A percentile compares a stretch with the other conserved stretches of the same genome.
Evolutionary conservation across 768 basidiomycete species (phyloP).

Genomic region (Brasilioporus rufonigricans): DNA sequence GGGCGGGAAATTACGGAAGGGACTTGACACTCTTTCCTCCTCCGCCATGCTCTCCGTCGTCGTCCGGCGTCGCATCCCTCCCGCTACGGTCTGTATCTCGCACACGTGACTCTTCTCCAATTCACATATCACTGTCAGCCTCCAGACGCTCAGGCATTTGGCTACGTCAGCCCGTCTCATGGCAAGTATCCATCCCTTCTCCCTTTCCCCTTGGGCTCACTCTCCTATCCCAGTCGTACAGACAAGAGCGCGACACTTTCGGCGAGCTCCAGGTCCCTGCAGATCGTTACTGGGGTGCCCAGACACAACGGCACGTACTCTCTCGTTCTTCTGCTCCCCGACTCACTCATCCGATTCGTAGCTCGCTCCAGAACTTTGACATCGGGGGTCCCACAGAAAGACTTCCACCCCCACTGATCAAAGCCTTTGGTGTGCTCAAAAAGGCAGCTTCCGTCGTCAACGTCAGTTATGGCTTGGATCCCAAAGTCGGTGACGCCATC

Average conservation of each 20-base stretch:
- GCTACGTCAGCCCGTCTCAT: slow-evolving; percentile 35
- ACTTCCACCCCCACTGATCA: slow-evolving; percentile 92
- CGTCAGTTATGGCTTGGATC: slow-evolving; percentile 84
- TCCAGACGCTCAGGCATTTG: slow-evolving; percentile 12
- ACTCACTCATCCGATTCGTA: slow-evolving; percentile 29
- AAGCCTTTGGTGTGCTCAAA: slow-evolving; percentile 96
- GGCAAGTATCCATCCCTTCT: slow-evolving; percentile 26
- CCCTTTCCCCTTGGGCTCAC: not conserved
- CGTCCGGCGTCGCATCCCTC: slow-evolving; percentile 7
- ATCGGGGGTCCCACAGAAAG: slow-evolving; percentile 95
- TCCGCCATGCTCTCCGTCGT: slow-evolving; percentile 14
- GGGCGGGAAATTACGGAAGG: slow-evolving; percentile 13
- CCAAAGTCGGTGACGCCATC: slow-evolving; percentile 84
- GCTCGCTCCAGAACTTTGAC: slow-evolving; percentile 96
- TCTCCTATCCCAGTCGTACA: slow-evolving; percentile 48
- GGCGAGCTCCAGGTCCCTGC: slow-evolving; percentile 89
- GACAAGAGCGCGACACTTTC: slow-evolving; percentile 91
- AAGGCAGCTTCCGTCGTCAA: slow-evolving; percentile 95
- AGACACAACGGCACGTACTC: slow-evolving; percentile 79
- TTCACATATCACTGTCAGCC: not conserved
- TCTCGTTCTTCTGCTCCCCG: not conserved
- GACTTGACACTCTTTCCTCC: not conserved
- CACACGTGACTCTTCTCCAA: slow-evolving; percentile 23
- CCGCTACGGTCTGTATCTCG: slow-evolving; percentile 3
- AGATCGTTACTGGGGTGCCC: slow-evolving; percentile 95